A percentile compares a stretch with the other conserved stretches of the same genome.
These are phyloP conservation scores for Didymella sp. DNA, from an alignment of 2,329 filamentous ascomycete species.

Conservation along the genomic window DNA sequence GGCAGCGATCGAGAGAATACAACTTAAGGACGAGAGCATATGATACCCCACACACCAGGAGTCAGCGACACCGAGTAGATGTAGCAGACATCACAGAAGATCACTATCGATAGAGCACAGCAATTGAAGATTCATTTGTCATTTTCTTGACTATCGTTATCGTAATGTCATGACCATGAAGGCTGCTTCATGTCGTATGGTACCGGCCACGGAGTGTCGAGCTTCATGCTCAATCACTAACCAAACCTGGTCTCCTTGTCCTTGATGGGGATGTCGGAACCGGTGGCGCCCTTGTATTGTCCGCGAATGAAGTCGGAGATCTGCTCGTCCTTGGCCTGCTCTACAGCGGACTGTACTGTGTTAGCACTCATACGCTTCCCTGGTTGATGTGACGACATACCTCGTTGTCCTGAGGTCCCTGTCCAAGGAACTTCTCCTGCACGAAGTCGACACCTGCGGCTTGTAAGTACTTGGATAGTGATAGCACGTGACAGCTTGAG, in stretches of 20 bases:
- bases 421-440: constrained; percentile 75
- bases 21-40: neutral
- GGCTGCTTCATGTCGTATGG: constrained; percentile 14
- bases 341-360: constrained; percentile 61
- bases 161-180: constrained; percentile 19
- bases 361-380: constrained; percentile 19
- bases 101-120: neutral
- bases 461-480: constrained; percentile 8
- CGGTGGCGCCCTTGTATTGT: constrained; percentile 73
- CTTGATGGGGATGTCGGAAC: constrained; percentile 71
- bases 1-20: too few species aligned
- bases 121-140: constrained; percentile 2
- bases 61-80: neutral
- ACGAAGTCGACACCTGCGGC: constrained; percentile 73
- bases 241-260: constrained; percentile 66
- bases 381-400: constrained; percentile 49
- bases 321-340: constrained; percentile 84
- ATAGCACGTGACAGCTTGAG: neutral
- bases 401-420: constrained; percentile 66
- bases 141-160: constrained; percentile 25
- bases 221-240: constrained; percentile 6
- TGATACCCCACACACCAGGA: neutral
- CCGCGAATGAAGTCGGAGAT: constrained; percentile 75
- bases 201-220: neutral
- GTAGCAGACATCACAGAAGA: neutral